Evolutionary conservation across 2,329 filamentous ascomycete genomes (phyloP).

Genomic region (Talaromyces islandicus): DNA sequence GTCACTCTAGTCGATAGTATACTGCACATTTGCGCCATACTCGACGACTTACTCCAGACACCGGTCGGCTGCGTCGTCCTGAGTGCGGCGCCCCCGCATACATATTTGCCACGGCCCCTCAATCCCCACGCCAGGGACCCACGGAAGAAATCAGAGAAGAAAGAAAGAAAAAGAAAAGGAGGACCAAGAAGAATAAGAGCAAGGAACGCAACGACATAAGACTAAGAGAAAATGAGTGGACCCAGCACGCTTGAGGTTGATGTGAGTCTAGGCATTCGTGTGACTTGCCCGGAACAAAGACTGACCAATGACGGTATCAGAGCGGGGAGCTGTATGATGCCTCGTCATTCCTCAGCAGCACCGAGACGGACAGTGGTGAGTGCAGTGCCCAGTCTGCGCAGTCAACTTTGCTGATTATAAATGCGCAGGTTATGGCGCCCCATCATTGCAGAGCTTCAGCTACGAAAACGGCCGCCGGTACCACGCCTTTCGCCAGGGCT

Average conservation of each 20-base stretch:
- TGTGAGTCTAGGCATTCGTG: slow-evolving; percentile 1
- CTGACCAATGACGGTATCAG: not conserved
- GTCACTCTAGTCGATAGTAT: no score
- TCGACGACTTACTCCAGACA: not conserved
- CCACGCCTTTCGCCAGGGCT: slow-evolving; percentile 16
- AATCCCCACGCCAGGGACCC: not conserved
- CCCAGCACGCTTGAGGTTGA: slow-evolving; percentile 8
- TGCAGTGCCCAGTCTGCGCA: not conserved
- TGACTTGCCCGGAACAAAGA: not conserved
- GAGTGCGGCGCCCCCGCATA: not conserved
- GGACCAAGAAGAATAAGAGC: not conserved
- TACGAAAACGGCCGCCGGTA: slow-evolving; percentile 16
- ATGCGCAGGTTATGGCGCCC: slow-evolving; percentile 2
- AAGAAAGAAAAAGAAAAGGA: not conserved
- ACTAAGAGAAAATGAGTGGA: slow-evolving; percentile 4
- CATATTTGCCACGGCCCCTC: not conserved
- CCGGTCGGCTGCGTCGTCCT: not conserved
- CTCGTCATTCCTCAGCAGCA: slow-evolving; percentile 2
- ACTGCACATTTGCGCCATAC: no score
- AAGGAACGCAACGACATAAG: not conserved
- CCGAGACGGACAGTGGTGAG: slow-evolving; percentile 4
- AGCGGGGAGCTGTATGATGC: slow-evolving; percentile 9
- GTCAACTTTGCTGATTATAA: not conserved
- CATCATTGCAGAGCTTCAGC: slow-evolving; percentile 9
- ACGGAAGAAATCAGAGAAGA: not conserved